phyloP scores from a whole-genome alignment of 2,329 filamentous ascomycete genomes.

The Didymella exigua region DNA sequence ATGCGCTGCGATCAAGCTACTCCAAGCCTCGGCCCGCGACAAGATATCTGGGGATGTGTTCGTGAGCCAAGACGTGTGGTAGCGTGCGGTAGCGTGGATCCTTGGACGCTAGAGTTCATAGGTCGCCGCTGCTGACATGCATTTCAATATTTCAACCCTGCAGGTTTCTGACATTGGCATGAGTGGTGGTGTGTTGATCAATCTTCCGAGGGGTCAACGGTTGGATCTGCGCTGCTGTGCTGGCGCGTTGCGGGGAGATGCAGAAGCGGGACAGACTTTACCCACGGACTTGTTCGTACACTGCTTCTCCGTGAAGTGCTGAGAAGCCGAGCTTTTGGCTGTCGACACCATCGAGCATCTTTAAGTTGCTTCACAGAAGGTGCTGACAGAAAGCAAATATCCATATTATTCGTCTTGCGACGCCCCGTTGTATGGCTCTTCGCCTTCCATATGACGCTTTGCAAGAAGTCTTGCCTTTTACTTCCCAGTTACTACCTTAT shows the following conservation, averaged over 20 bases:
- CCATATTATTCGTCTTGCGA: neutral
- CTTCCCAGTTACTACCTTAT: conserved; percentile 31
- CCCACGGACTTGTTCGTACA: neutral
- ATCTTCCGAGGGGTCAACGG: neutral
- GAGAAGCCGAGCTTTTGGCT: too few relatives aligned
- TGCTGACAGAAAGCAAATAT: neutral
- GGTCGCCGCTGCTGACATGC: conserved; percentile 8
- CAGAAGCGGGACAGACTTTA: neutral
- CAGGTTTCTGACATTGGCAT: neutral
- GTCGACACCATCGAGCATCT: neutral
- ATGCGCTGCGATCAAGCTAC: conserved; percentile 6
- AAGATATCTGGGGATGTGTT: neutral
- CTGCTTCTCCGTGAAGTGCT: neutral
- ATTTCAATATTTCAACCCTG: conserved; percentile 6
- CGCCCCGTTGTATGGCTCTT: neutral
- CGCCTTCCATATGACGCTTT: neutral
- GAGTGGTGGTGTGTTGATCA: neutral
- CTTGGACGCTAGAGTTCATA: neutral
- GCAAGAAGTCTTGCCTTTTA: neutral
- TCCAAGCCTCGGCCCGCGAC: conserved; percentile 5
- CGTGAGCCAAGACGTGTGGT: neutral
- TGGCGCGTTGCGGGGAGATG: neutral
- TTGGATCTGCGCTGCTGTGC: neutral
- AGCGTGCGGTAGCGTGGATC: conserved; percentile 3
- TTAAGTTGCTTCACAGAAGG: neutral